Evolutionary conservation across 331 rosid species (phyloP), one percentile per base, ranked within the genome.

Genomic region (Quercus tomentella): DNA sequence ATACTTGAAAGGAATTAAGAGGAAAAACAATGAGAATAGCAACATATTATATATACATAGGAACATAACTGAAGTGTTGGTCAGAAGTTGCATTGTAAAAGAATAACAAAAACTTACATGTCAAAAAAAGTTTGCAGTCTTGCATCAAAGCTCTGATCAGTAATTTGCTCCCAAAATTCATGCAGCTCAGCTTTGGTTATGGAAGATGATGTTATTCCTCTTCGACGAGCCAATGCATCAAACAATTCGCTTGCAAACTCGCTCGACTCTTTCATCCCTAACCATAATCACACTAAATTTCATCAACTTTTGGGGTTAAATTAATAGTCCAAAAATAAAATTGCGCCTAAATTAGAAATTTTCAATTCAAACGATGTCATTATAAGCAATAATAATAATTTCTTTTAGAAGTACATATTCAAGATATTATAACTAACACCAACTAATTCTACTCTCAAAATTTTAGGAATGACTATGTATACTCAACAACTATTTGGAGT

Each of bases 61-160:
- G 45, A 37, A 7, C 11, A 37, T 37, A 37, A 7, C 45, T 37
- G 45, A 37, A 37, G 45, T 7, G 61, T 56, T 56, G 25, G 25
- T 20, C 25, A 56, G 22, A 43, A 54, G 58, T 41, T 15, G 73
- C 21, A 62, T 70, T 15, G 51, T 1, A 22, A 72, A 2, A 52
- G 26, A 20, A 37, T 30, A 61, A 18, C 22, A 61, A 60, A 37
- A 23, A 7, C 92, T 88, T 77, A 94, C 98, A 94, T 94, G 77
- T 92, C 97, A 78, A 94, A 94, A 88, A 94, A 94, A 20, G 96
- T 94, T 77, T 92, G 98, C 0, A 94, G 90, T 81, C 95, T 91
- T 5, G 98, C 88, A 75, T 94, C 97, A 74, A 94, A 94, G 80
- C 97, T 92, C 67, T 85, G 87, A 72, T 94, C 97, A 0, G 92